Evolutionary conservation across 2,329 filamentous ascomycete genomes (phyloP).

Genomic region (Microcyclospora pomicola): DNA sequence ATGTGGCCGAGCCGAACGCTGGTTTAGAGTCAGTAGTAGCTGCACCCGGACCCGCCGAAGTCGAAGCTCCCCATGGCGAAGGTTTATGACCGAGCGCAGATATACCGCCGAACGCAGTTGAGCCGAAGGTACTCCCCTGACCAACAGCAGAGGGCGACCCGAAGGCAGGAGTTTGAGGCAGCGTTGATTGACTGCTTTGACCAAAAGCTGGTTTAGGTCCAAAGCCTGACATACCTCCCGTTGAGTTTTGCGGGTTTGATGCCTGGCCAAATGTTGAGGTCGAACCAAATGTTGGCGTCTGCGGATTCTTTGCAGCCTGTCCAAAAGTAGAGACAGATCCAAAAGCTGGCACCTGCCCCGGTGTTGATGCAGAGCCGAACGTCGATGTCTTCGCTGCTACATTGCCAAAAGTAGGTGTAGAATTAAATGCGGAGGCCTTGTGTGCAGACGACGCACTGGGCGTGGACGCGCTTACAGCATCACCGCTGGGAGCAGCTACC

Average conservation of each 20-base stretch:
- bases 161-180: constrained; percentile 12
- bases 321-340: too few relatives aligned
- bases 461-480: constrained; percentile 1
- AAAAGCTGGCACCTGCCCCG: too few relatives aligned
- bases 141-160: constrained; percentile 17
- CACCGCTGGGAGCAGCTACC: constrained; percentile 25
- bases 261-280: too few relatives aligned
- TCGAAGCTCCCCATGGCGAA: constrained; percentile 17
- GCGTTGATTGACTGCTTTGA: constrained; percentile 1
- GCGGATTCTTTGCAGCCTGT: too few relatives aligned
- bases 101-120: constrained; percentile 11
- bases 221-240: constrained; percentile 18
- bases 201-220: constrained; percentile 10
- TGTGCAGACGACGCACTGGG: constrained; percentile 1
- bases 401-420: constrained; percentile 6
- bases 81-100: constrained; percentile 14
- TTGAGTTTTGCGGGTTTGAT: too few relatives aligned
- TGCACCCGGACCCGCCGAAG: constrained; percentile 3
- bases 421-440: neutral
- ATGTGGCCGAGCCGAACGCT: constrained; percentile 7
- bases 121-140: constrained; percentile 5
- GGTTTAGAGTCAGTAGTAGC: constrained; percentile 3
- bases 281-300: too few relatives aligned
- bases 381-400: neutral
- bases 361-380: too few relatives aligned